phyloP scores from a whole-genome alignment of 2,329 filamentous ascomycete species.

The Xylaria polymorpha region DNA sequence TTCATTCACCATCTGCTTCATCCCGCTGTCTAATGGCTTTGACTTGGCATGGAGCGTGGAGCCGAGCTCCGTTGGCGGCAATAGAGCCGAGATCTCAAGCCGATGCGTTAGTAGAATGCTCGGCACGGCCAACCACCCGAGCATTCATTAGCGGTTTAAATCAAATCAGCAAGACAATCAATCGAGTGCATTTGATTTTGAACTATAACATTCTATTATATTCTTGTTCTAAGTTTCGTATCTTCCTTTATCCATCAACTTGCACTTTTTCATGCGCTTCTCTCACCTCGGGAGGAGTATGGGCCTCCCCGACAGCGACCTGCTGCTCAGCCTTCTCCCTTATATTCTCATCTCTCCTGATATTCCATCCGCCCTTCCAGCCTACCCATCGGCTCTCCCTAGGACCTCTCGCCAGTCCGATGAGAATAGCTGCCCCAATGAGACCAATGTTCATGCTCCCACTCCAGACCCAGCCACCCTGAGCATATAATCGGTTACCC shows the following conservation, averaged over 20 bases:
- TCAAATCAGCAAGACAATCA: background rate
- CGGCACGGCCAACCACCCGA: too few species aligned
- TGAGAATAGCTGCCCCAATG: conserved; percentile 52
- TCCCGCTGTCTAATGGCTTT: background rate
- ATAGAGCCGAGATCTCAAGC: too few species aligned
- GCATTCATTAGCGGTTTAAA: background rate
- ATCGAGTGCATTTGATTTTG: background rate
- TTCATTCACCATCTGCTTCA: background rate
- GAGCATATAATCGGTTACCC: conserved; percentile 64
- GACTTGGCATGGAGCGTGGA: background rate
- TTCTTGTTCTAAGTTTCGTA: background rate
- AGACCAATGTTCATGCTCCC: conserved; percentile 57
- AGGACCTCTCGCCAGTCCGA: conserved; percentile 54
- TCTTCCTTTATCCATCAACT: background rate
- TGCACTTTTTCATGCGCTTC: background rate
- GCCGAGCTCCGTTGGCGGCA: background rate
- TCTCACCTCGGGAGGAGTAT: background rate
- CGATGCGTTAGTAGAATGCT: background rate
- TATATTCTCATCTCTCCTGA: conserved; percentile 41
- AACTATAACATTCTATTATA: background rate
- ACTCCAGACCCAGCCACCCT: conserved; percentile 63
- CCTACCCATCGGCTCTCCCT: conserved; percentile 57
- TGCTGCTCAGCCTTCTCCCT: conserved; percentile 23
- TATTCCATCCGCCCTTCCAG: conserved; percentile 57
- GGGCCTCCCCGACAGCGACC: conserved; percentile 18